These are phyloP conservation scores for Punctularia strigosozonata DNA, from an alignment of 768 basidiomycete genomes.

Conservation along the genomic window DNA sequence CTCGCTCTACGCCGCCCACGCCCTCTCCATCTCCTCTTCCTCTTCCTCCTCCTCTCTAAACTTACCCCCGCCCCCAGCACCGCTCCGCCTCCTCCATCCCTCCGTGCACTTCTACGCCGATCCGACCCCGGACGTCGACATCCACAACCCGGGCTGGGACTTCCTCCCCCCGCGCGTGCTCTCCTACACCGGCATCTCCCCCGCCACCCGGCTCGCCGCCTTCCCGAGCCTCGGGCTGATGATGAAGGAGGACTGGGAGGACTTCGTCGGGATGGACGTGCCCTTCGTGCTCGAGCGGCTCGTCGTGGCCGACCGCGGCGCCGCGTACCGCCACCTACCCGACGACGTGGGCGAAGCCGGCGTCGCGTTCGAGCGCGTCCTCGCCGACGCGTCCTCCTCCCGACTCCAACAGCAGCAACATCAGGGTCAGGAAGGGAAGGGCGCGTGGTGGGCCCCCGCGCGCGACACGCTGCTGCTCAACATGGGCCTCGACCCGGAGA, in stretches of 20 bases:
- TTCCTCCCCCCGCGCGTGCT: conserved; percentile 18
- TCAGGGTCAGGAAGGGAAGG: too few relatives aligned
- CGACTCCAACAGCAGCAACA: too few relatives aligned
- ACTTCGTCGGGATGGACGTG: conserved; percentile 52
- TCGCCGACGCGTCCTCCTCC: too few relatives aligned
- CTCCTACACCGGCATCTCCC: conserved; percentile 13
- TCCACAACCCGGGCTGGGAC: conserved; percentile 16
- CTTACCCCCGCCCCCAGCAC: conserved; percentile 44
- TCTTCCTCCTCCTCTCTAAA: background rate
- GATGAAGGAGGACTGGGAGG: conserved; percentile 68
- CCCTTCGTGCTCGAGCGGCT: conserved; percentile 70
- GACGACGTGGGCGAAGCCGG: conserved; percentile 27
- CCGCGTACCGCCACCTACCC: conserved; percentile 30
- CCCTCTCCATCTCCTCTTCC: conserved; percentile 11
- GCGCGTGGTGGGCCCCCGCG: conserved; percentile 58
- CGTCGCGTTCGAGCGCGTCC: conserved; percentile 29
- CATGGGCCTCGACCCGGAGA: conserved; percentile 12
- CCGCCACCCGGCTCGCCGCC: conserved; percentile 40
- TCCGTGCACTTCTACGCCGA: conserved; percentile 51
- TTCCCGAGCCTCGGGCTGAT: conserved; percentile 59
- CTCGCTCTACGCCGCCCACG: conserved; percentile 49
- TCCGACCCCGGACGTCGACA: conserved; percentile 18
- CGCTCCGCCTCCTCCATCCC: conserved; percentile 68
- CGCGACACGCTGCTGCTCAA: conserved; percentile 23
- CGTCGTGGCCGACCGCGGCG: conserved; percentile 67